Percentiles rank a stretch among this genome's conserved stretches.
Conservation (phyloP, 2,329 filamentous ascomycete genomes). For the Diaporthe batatas region DNA sequence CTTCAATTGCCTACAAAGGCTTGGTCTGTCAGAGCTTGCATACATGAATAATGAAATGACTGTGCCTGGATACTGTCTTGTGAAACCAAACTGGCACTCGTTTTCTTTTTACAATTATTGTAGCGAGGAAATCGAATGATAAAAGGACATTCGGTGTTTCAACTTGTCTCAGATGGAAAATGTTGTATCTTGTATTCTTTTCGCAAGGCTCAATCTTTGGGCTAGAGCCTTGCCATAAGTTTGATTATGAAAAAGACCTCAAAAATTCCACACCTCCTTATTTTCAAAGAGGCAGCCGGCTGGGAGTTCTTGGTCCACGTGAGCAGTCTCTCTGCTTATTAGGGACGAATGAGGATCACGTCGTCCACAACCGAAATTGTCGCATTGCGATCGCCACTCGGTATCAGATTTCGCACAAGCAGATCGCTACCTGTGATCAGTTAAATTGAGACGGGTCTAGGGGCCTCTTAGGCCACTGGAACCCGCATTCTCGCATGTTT, state of each 20-base stretch:
- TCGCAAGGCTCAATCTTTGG: neutral
- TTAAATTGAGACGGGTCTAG: neutral
- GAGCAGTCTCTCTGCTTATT: neutral
- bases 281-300: neutral
- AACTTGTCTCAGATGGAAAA: neutral
- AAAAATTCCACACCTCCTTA: rapidly evolving
- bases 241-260: neutral
- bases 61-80: too few relatives aligned
- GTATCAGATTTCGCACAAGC: neutral
- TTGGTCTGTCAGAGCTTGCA: neutral
- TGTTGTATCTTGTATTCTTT: neutral
- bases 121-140: neutral
- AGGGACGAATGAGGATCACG: neutral
- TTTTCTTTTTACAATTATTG: neutral
- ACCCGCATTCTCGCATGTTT: neutral
- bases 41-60: neutral
- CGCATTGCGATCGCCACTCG: constrained; percentile 1
- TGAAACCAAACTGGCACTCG: neutral
- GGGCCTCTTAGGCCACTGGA: neutral
- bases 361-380: constrained; percentile 12
- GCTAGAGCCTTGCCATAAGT: neutral
- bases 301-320: neutral
- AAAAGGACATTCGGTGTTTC: neutral
- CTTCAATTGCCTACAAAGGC: neutral
- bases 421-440: neutral